Base-by-base conservation (phyloP, 805 yeast species). In the Ogataea chonburiensis region DNA sequence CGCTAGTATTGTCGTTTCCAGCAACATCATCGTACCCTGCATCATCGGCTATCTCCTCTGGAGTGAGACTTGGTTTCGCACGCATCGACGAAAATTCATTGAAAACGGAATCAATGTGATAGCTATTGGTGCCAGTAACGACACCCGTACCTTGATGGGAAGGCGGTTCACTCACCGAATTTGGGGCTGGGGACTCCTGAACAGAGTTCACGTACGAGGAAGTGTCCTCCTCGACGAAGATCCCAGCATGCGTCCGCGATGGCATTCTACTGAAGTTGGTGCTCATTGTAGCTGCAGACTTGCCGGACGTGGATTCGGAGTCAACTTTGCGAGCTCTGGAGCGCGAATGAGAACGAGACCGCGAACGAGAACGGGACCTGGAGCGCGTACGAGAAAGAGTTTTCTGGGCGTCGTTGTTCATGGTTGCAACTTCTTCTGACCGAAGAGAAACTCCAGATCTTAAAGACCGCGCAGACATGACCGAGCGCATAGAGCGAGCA, bases 151-250 rank as follows among this genome's bases (percentile, higher is more conserved):
- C 10, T 7, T 11, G 14, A 9, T 11, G 13, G 3, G 20, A 4
- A n/a, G 17, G 28, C 13, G 12, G 7, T n/a, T 29, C 29, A 7
- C 10, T 14, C 9, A 14, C 34, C 5, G 20, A 6, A 4, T 16
- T 19, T 5, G 18, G 16, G 2, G 15, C 13, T 17, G 17, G 24
- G 9, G 28, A 14, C 11, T 22, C 17, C 13, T 28, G 17, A 5
- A 10, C 21, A n/a, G 38, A 24, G 23, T 29, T 19, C 15, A 11
- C 17, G 10, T 14, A n/a, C 13, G 26, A n/a, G 10, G 15, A 5
- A 7, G 22, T 12, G 7, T 14, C 17, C 3, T 30, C 31, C 12
- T 36, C 40, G n/a, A 36, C 31, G 20, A 36, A 36, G n/a, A 36
- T 23, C 7, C 31, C 35, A 5, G 14, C 31, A n/a, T n/a, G n/a